Percentiles rank a stretch among this genome's conserved stretches.
phyloP scores from a whole-genome alignment of 495 filamentous ascomycete species.

The Penicillium taxi region DNA sequence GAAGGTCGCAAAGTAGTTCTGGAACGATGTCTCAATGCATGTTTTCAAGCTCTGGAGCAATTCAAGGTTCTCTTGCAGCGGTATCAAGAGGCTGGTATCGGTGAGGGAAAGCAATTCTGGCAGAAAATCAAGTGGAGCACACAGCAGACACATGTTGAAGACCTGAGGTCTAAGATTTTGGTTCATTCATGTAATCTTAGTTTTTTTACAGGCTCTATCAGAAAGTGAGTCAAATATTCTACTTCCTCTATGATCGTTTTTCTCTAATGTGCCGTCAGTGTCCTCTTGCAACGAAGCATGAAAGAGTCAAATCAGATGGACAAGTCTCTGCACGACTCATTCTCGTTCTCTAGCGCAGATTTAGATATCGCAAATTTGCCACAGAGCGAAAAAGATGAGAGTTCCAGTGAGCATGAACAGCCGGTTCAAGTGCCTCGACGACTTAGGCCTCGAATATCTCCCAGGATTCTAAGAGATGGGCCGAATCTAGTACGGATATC shows the following conservation, averaged over 20 bases:
- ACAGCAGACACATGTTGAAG: conserved; percentile 25
- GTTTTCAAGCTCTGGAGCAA: conserved; percentile 19
- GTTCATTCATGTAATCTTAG: conserved; percentile 29
- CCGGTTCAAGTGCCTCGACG: background rate
- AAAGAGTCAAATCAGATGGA: conserved; percentile 20
- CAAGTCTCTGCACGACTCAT: too few relatives aligned
- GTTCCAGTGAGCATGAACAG: conserved; percentile 3
- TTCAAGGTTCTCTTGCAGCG: conserved; percentile 22
- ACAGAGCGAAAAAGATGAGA: conserved; percentile 1
- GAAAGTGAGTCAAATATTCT: conserved; percentile 20
- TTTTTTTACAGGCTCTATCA: conserved; percentile 31
- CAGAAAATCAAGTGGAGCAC: conserved; percentile 29
- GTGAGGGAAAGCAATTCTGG: conserved; percentile 28
- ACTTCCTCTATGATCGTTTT: conserved; percentile 5
- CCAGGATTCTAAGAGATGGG: background rate
- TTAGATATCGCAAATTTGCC: conserved; percentile 5
- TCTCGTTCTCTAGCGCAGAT: too few relatives aligned
- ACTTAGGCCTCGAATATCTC: background rate
- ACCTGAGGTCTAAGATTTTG: conserved; percentile 31
- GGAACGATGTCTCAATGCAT: conserved; percentile 23
- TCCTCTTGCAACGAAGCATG: conserved; percentile 22
- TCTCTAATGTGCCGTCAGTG: conserved; percentile 21
- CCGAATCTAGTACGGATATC: conserved; percentile 3
- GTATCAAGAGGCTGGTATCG: conserved; percentile 20
- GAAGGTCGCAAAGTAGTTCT: conserved; percentile 21